phyloP scores from a whole-genome alignment of 495 filamentous ascomycete species.

The Neurospora hispaniola region DNA sequence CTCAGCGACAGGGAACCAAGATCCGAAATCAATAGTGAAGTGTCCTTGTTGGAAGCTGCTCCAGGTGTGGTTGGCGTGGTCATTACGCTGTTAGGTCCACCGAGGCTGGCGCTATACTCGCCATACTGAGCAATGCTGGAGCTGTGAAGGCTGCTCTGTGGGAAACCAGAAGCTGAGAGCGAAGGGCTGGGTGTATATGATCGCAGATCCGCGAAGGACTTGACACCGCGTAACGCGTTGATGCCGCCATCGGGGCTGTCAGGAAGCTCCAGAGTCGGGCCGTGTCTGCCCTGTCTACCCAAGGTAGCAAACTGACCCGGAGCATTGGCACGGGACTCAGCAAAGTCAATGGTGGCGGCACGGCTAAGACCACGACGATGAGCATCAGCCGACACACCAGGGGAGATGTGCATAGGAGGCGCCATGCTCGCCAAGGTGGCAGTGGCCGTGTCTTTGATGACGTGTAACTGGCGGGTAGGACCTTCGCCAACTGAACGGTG shows the following conservation, averaged over 20 bases:
- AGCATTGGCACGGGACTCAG: constrained; percentile 67
- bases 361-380: constrained; percentile 76
- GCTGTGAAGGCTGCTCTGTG: constrained; percentile 33
- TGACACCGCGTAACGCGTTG: constrained; percentile 67
- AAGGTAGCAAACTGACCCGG: constrained; percentile 60
- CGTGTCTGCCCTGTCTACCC: constrained; percentile 53
- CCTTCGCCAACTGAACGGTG: constrained; percentile 82
- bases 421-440: constrained; percentile 12
- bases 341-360: constrained; percentile 97
- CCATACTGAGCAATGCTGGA: constrained; percentile 51
- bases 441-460: constrained; percentile 54
- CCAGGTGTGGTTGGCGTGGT: constrained; percentile 31
- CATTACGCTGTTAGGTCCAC: constrained; percentile 28
- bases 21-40: constrained; percentile 46
- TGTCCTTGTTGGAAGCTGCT: constrained; percentile 50
- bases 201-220: constrained; percentile 91
- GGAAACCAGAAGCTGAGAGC: constrained; percentile 56
- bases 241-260: constrained; percentile 59
- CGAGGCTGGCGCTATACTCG: constrained; percentile 25
- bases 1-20: constrained; percentile 52
- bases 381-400: constrained; percentile 57
- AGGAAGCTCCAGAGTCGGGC: constrained; percentile 70
- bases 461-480: constrained; percentile 77
- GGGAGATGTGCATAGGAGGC: constrained; percentile 41
- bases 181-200: constrained; percentile 92